phyloP scores from a whole-genome alignment of 257 asterid species.

The Capsicum chinense region DNA sequence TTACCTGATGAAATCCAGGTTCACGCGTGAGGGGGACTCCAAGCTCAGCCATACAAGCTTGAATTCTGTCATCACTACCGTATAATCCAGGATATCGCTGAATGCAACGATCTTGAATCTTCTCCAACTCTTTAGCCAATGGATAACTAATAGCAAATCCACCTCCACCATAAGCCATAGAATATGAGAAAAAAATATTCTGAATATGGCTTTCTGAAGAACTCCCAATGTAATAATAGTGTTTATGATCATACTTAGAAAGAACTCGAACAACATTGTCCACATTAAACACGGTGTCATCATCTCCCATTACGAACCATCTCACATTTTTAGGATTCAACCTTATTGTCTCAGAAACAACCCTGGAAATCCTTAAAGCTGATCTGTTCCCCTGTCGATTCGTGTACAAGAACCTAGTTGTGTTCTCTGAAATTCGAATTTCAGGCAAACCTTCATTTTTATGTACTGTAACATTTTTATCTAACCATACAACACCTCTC shows the following conservation, averaged over 20 bases:
- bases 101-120: slow-evolving; percentile 80
- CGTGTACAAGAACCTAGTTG: slow-evolving; percentile 57
- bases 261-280: slow-evolving; percentile 74
- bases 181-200: slow-evolving; percentile 72
- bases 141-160: slow-evolving; percentile 93
- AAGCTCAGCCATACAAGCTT: slow-evolving; percentile 87
- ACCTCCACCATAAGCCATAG: slow-evolving; percentile 92
- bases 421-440: slow-evolving; percentile 57
- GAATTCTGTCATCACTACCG: slow-evolving; percentile 85
- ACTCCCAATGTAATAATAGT: slow-evolving; percentile 75
- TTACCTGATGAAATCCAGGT: slow-evolving; percentile 81
- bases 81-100: slow-evolving; percentile 72
- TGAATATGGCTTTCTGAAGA: slow-evolving; percentile 81
- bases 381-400: slow-evolving; percentile 66
- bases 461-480: slow-evolving; percentile 37
- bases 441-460: slow-evolving; percentile 55
- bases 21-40: slow-evolving; percentile 87
- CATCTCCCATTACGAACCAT: slow-evolving; percentile 97
- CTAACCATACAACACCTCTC: slow-evolving; percentile 82
- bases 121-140: slow-evolving; percentile 70
- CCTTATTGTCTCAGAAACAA: slow-evolving; percentile 77
- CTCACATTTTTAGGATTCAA: slow-evolving; percentile 60
- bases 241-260: slow-evolving; percentile 66
- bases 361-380: slow-evolving; percentile 76
- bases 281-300: slow-evolving; percentile 75